A percentile compares a stretch with the other conserved stretches of the same genome.
Conservation (phyloP, 2,329 filamentous ascomycete genomes). For the Ascomycota sp. region DNA sequence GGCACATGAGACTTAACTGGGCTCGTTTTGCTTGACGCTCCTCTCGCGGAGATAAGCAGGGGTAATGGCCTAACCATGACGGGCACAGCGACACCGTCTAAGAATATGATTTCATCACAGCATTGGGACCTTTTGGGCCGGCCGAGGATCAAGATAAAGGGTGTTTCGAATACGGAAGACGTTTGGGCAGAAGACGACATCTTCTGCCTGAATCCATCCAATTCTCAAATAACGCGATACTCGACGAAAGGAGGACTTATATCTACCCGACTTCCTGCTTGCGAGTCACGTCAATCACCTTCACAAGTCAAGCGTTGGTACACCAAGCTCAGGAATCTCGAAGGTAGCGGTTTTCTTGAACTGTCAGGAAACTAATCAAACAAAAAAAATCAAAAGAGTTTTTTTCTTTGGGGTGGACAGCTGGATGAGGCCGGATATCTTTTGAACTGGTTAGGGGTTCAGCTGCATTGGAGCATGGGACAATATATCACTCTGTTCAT, state of each 20-base stretch:
- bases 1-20: constrained; percentile 2
- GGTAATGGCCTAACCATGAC: constrained; percentile 7
- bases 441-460: constrained; percentile 3
- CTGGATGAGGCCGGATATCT: constrained; percentile 3
- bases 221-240: too few species aligned
- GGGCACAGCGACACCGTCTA: constrained; percentile 16
- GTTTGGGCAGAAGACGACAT: too few species aligned
- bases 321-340: too few species aligned
- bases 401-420: constrained; percentile 7
- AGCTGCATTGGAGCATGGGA: not conserved
- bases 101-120: constrained; percentile 13
- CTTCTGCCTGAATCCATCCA: too few species aligned
- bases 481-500: not conserved
- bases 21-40: constrained; percentile 4
- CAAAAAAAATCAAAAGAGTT: constrained; percentile 10
- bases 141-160: not conserved
- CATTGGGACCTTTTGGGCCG: constrained; percentile 1
- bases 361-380: constrained; percentile 8
- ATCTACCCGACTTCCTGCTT: too few species aligned
- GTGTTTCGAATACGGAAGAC: not conserved
- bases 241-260: too few species aligned
- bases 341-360: too few species aligned
- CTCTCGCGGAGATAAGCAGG: constrained; percentile 3
- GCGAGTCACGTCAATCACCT: too few species aligned
- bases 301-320: too few species aligned